Percentiles rank a stretch among this genome's conserved stretches.
Conservation (phyloP, 805 yeast genomes). For the Yueomyces sp. region DNA sequence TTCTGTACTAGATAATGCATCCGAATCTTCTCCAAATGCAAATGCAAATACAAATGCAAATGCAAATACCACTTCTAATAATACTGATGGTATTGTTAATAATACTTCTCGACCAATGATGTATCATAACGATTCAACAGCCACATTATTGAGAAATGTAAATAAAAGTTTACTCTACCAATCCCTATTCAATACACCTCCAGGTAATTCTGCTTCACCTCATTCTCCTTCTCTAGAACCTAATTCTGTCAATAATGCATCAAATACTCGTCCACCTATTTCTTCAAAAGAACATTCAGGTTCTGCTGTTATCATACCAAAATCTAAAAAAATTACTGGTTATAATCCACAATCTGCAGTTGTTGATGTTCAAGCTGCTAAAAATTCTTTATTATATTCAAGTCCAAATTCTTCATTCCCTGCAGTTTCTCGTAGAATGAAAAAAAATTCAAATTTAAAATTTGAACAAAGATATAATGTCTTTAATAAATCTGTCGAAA, state of each 20-base stretch:
- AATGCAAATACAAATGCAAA: not conserved
- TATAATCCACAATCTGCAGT: slow-evolving; percentile 13
- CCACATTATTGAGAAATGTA: slow-evolving; percentile 15
- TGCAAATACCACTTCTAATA: not conserved
- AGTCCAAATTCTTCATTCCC: slow-evolving; percentile 2
- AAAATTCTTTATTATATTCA: slow-evolving; percentile 2
- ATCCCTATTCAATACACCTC: slow-evolving; percentile 10
- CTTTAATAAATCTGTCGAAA: not conserved
- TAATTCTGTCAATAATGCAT: not conserved
- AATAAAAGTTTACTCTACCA: slow-evolving; percentile 16
- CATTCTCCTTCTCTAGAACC: slow-evolving; percentile 8
- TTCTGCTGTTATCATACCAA: slow-evolving; percentile 23
- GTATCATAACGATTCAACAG: slow-evolving; percentile 6
- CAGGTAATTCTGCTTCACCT: slow-evolving; percentile 8
- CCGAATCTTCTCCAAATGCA: not conserved
- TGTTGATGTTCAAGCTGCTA: slow-evolving; percentile 7
- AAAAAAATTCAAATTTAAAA: not conserved
- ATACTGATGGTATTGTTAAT: not conserved
- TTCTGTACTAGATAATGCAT: slow-evolving; percentile 6
- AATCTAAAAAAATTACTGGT: slow-evolving; percentile 23
- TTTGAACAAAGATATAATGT: not conserved
- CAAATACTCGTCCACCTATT: not conserved
- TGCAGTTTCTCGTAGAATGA: not conserved
- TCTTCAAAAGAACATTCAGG: slow-evolving; percentile 2
- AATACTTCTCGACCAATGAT: too few relatives aligned